Conservation (phyloP, 2,329 filamentous ascomycete species). For the Rhynchosporium secalis region DNA sequence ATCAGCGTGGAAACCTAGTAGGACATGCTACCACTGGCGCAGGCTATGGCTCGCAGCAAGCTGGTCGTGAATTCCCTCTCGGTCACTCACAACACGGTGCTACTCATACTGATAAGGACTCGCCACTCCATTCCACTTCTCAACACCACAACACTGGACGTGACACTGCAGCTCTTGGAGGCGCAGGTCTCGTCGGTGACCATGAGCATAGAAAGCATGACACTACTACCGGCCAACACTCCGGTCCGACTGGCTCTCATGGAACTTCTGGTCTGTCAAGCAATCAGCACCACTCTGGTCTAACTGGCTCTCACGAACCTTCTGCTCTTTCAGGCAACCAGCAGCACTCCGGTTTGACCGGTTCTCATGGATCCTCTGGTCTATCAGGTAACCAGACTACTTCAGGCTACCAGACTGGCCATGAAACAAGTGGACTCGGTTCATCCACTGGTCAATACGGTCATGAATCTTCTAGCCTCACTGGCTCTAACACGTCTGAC, state of each 20-base stretch:
- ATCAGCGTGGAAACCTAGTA: constrained; percentile 10
- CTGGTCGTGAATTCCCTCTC: constrained; percentile 17
- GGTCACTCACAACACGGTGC: constrained; percentile 15
- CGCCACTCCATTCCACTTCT: background rate
- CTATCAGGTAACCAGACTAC: constrained; percentile 1
- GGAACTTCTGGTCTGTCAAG: too few relatives aligned
- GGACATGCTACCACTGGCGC: constrained; percentile 9
- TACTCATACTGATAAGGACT: background rate
- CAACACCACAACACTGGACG: constrained; percentile 12
- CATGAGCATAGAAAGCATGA: constrained; percentile 21
- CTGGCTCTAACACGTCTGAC: constrained; percentile 11
- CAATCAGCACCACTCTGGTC: background rate
- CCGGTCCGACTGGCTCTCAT: constrained; percentile 2
- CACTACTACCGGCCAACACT: constrained; percentile 1
- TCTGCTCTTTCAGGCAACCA: too few relatives aligned
- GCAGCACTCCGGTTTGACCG: constrained; percentile 8
- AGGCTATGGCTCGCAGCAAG: constrained; percentile 10
- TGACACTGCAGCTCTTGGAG: constrained; percentile 11
- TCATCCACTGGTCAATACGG: background rate
- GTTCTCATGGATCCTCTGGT: background rate
- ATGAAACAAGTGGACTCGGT: background rate
- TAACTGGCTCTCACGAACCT: background rate
- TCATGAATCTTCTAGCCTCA: background rate
- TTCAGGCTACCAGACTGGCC: background rate
- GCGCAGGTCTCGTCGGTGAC: constrained; percentile 15